These are phyloP conservation scores for Teunomyces aglyptinius DNA, from an alignment of 805 yeast species.

Conservation along the genomic window DNA sequence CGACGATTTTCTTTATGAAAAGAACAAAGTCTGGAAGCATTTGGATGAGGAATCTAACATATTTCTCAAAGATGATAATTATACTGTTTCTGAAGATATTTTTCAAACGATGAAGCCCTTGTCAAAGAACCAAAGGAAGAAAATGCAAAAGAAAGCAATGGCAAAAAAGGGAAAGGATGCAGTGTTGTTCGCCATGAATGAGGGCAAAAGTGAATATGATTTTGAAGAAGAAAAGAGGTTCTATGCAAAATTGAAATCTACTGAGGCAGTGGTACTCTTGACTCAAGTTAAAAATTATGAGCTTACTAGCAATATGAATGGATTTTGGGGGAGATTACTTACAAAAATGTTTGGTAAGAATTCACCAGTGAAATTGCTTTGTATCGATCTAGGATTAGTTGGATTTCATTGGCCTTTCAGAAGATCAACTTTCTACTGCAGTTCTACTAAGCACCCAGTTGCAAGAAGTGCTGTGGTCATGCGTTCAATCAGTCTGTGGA, in stretches of 20 bases:
- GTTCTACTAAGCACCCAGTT: slow-evolving; percentile 38
- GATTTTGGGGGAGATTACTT: slow-evolving; percentile 20
- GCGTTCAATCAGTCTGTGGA: slow-evolving; percentile 37
- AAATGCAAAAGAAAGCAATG: neutral
- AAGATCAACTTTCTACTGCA: slow-evolving; percentile 36
- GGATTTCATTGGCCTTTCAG: slow-evolving; percentile 49
- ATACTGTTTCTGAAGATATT: neutral
- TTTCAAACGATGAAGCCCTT: neutral
- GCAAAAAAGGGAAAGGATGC: neutral
- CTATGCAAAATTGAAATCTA: slow-evolving; percentile 30
- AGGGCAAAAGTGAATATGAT: neutral
- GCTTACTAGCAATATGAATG: slow-evolving; percentile 31
- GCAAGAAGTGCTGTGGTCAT: slow-evolving; percentile 41
- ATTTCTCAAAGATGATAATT: neutral
- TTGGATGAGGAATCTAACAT: neutral
- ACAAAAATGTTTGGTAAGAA: slow-evolving; percentile 25
- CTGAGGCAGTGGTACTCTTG: slow-evolving; percentile 40
- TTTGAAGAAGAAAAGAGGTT: slow-evolving; percentile 13
- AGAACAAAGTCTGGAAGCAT: neutral
- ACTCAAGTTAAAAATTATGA: slow-evolving; percentile 38
- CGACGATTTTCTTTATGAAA: neutral
- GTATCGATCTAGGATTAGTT: slow-evolving; percentile 37
- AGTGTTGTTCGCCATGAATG: neutral
- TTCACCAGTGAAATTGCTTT: slow-evolving; percentile 27
- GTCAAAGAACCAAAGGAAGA: slow-evolving; percentile 2